phyloP scores from a whole-genome alignment of 768 basidiomycete species.

The Tulasnella sp. region DNA sequence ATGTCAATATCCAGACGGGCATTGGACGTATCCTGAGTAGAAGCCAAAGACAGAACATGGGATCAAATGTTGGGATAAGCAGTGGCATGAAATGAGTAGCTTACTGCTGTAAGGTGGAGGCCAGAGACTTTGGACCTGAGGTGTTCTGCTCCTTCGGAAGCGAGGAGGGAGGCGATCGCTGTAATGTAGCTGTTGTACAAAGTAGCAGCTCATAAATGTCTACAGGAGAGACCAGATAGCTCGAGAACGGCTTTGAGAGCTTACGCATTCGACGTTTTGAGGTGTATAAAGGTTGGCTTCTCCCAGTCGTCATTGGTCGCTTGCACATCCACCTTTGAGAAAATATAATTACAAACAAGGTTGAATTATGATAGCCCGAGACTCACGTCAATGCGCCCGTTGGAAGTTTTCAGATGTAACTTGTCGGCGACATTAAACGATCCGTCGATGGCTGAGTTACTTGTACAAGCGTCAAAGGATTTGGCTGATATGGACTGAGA shows the following conservation, averaged over 20 bases:
- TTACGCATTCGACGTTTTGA: conserved; percentile 4
- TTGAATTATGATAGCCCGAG: neutral
- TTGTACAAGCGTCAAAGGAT: neutral
- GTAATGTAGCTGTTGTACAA: neutral
- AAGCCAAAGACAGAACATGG: neutral
- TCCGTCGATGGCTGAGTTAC: neutral
- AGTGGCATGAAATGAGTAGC: neutral
- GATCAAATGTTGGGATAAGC: neutral
- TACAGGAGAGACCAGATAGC: no score
- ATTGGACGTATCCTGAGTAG: neutral
- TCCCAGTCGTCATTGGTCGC: neutral
- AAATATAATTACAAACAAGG: neutral
- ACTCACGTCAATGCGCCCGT: neutral
- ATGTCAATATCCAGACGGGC: neutral
- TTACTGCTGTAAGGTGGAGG: neutral
- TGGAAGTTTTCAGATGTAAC: neutral
- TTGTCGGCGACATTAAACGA: neutral
- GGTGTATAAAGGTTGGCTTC: neutral
- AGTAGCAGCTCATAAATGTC: neutral
- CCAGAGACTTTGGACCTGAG: neutral
- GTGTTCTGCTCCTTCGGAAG: neutral
- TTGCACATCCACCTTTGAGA: neutral
- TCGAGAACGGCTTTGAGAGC: no score
- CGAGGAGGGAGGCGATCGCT: neutral
- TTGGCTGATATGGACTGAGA: neutral